These are phyloP conservation scores for Haplosporangium gracile DNA, from an alignment of 192 early-diverging fungal genomes.

Conservation along the genomic window DNA sequence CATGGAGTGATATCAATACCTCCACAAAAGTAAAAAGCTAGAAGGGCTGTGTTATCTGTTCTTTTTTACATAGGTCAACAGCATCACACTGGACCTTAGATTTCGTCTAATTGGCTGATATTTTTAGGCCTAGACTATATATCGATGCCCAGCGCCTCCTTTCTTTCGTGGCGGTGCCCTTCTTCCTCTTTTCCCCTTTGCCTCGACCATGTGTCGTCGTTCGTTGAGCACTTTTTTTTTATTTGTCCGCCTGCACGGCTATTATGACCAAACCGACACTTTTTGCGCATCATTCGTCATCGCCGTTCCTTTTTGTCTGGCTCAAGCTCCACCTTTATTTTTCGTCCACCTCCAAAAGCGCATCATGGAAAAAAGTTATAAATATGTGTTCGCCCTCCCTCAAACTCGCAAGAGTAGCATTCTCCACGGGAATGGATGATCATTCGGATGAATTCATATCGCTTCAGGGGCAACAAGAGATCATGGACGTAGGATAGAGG, in stretches of 20 bases:
- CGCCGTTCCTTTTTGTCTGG: background rate
- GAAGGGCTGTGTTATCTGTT: constrained; percentile 4
- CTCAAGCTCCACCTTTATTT: background rate
- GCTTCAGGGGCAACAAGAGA: background rate
- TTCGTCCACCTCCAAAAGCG: background rate
- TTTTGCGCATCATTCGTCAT: background rate
- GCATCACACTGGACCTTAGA: constrained; percentile 20
- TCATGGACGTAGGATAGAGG: background rate
- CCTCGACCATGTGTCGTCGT: background rate
- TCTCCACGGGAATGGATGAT: background rate
- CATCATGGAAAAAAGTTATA: background rate
- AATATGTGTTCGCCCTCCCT: background rate
- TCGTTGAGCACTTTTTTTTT: background rate
- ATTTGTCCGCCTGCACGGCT: background rate
- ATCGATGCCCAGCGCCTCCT: constrained; percentile 2
- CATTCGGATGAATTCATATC: background rate
- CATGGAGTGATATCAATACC: background rate
- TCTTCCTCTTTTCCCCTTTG: background rate
- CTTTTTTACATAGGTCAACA: background rate
- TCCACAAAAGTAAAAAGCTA: background rate
- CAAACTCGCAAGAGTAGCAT: background rate
- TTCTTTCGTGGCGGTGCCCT: constrained; percentile 1
- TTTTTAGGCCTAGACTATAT: background rate
- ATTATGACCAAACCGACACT: background rate
- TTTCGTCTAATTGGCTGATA: constrained; percentile 13